Evolutionary conservation across 2,329 filamentous ascomycete species (phyloP), one percentile per base, ranked within the genome.

Genomic region (Epichloe aotearoae): DNA sequence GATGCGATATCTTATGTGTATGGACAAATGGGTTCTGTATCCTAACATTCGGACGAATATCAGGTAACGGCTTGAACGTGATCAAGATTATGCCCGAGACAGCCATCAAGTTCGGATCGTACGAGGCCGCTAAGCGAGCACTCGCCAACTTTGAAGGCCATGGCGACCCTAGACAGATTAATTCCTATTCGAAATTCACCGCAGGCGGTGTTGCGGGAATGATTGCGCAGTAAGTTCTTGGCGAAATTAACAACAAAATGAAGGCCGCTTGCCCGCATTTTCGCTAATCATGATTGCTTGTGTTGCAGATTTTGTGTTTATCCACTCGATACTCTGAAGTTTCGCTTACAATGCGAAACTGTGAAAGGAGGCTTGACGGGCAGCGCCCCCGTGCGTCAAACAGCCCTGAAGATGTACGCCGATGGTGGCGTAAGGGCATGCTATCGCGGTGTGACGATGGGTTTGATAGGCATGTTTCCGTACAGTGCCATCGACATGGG

Each of bases 21-120:
- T 44, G 26, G 26, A 3, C 6, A 30, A 11, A 43, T 33, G 15
- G 19, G 5, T 6, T 33, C 33, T 41, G 30, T 37, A 12, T 7
- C 6, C 14, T 37, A 37, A 46, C 37, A 26, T 26, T 37, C 8
- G 19, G 6, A 34, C 49, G 8, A 34, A 33, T 26, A 11, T 5
- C 59, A 95, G 90, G 93, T 38, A 98, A 98, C 62, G 93, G 93
- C 3, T 73, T 98, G 58, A 98, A 98, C 59, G 89, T 98, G 3
- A 68, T 96, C 62, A 98, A 98, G 68, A 93, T 98, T 54, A 95
- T 97, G 88, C 93, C 93, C 0, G 93, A 98, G 70, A 96, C 91
- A 30, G 91, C 93, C 26, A 95, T 98, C 64, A 95, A 96, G 68
- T 98, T 98, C 65, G 93, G 93, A 53, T 91, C 90, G 19, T 98